Conservation (phyloP, 2,329 filamentous ascomycete species). For the Cordyceps javanica region DNA sequence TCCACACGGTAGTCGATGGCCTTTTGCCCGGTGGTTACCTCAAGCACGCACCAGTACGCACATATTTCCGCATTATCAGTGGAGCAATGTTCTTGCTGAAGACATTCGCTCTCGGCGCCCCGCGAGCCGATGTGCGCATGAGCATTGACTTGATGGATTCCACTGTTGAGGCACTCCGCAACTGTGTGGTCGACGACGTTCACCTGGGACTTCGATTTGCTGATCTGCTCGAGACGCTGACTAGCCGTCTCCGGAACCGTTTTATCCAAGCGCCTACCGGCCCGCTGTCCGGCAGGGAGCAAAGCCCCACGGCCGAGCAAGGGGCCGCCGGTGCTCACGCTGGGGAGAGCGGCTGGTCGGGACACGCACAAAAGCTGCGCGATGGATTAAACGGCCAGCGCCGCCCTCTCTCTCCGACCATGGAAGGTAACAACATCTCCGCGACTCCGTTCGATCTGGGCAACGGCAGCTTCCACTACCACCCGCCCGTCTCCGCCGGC, state of each 20-base stretch:
- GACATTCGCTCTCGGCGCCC: constrained; percentile 75
- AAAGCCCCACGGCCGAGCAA: constrained; percentile 33
- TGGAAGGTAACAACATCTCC: constrained; percentile 48
- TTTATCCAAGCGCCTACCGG: constrained; percentile 61
- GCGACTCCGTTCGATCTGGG: constrained; percentile 57
- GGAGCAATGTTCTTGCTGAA: constrained; percentile 81
- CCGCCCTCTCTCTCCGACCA: constrained; percentile 26
- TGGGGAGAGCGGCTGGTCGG: constrained; percentile 21
- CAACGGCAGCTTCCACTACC: constrained; percentile 48
- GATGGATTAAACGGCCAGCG: constrained; percentile 34
- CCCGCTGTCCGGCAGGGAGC: constrained; percentile 35
- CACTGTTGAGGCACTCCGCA: constrained; percentile 67
- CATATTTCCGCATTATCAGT: constrained; percentile 81
- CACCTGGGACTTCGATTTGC: constrained; percentile 81
- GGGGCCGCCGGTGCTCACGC: constrained; percentile 20
- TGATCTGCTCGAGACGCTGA: constrained; percentile 73
- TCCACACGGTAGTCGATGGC: constrained; percentile 70
- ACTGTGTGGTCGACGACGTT: constrained; percentile 77
- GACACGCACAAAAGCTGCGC: constrained; percentile 34
- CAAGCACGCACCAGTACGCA: constrained; percentile 75
- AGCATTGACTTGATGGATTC: constrained; percentile 70
- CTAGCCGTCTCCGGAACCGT: constrained; percentile 64
- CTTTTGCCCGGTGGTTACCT: constrained; percentile 69
- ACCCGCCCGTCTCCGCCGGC: constrained; percentile 42
- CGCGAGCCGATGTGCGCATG: constrained; percentile 69